phyloP scores from a whole-genome alignment of 2,329 filamentous ascomycete genomes.

The Pseudocercospora crystallina region DNA sequence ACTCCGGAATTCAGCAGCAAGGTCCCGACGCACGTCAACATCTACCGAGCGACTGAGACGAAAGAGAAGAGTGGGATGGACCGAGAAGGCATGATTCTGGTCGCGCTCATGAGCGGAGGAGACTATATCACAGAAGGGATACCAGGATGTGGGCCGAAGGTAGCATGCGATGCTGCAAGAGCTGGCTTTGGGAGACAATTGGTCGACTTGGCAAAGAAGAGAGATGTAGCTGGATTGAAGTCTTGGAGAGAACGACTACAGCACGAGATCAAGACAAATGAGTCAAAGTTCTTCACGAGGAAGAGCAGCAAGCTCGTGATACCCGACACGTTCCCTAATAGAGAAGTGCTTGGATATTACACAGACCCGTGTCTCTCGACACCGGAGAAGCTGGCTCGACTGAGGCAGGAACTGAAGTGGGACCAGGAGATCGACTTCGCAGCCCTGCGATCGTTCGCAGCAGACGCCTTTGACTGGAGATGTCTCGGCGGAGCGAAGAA shows the following conservation, averaged over 20 bases:
- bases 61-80: slow-evolving; percentile 64
- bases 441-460: slow-evolving; percentile 70
- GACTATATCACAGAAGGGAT: slow-evolving; percentile 91
- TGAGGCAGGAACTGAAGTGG: slow-evolving; percentile 60
- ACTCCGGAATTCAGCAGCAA: slow-evolving; percentile 69
- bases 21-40: slow-evolving; percentile 77
- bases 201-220: slow-evolving; percentile 59
- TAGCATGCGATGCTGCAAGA: slow-evolving; percentile 84
- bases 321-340: slow-evolving; percentile 77
- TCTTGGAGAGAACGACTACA: slow-evolving; percentile 72
- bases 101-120: slow-evolving; percentile 91
- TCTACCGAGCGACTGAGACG: slow-evolving; percentile 68
- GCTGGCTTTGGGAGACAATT: slow-evolving; percentile 81
- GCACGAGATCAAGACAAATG: slow-evolving; percentile 79
- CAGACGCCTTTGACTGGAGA: slow-evolving; percentile 83
- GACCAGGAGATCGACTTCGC: slow-evolving; percentile 63
- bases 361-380: slow-evolving; percentile 81
- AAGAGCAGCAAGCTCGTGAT: slow-evolving; percentile 73
- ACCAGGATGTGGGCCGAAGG: slow-evolving; percentile 79
- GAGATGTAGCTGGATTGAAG: slow-evolving; percentile 59
- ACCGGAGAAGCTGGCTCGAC: slow-evolving; percentile 53
- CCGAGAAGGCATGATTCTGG: slow-evolving; percentile 85
- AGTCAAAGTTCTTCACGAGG: slow-evolving; percentile 74
- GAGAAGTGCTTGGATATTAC: slow-evolving; percentile 80
- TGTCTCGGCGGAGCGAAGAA: slow-evolving; percentile 77